Evolutionary conservation across 1,284 basidiomycete genomes (phyloP).

Genomic region (Coriolopsis trogii): DNA sequence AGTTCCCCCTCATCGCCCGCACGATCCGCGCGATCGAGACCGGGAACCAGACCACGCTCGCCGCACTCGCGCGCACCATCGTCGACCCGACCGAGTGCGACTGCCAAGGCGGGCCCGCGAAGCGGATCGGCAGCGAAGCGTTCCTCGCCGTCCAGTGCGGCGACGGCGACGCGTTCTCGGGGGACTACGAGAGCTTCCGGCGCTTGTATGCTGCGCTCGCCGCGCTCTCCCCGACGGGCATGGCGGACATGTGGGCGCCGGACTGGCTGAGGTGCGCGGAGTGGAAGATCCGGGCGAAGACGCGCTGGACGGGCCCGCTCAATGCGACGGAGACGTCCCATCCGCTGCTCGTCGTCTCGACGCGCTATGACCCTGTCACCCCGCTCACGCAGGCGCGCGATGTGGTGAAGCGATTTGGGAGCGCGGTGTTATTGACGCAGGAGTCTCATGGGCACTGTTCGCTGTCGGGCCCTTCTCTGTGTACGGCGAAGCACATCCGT

Average conservation of each 20-base stretch:
- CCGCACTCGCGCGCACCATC: conserved; percentile 24
- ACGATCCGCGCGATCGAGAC: conserved; percentile 41
- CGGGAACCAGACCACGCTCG: conserved; percentile 38
- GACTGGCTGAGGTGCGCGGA: conserved; percentile 13
- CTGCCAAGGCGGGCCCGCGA: conserved; percentile 20
- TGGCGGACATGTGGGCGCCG: conserved; percentile 21
- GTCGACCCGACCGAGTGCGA: conserved; percentile 28
- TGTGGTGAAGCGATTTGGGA: conserved; percentile 13
- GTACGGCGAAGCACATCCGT: conserved; percentile 43
- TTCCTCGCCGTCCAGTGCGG: background rate
- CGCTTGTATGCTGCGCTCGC: background rate
- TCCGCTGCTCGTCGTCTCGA: conserved; percentile 13
- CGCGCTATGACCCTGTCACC: conserved; percentile 18
- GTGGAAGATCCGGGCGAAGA: conserved; percentile 17
- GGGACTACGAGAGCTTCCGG: background rate
- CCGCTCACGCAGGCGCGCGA: conserved; percentile 17
- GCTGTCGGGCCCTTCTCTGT: conserved; percentile 42
- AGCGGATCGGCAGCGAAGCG: background rate
- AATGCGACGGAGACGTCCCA: conserved; percentile 32
- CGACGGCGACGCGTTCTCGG: background rate
- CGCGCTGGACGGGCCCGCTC: conserved; percentile 19
- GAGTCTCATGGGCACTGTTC: conserved; percentile 43
- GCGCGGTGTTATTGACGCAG: conserved; percentile 22
- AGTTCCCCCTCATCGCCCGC: conserved; percentile 34
- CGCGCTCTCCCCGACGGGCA: conserved; percentile 36